Conservation (phyloP, 768 basidiomycete species). For the Punctularia strigosozonata region DNA sequence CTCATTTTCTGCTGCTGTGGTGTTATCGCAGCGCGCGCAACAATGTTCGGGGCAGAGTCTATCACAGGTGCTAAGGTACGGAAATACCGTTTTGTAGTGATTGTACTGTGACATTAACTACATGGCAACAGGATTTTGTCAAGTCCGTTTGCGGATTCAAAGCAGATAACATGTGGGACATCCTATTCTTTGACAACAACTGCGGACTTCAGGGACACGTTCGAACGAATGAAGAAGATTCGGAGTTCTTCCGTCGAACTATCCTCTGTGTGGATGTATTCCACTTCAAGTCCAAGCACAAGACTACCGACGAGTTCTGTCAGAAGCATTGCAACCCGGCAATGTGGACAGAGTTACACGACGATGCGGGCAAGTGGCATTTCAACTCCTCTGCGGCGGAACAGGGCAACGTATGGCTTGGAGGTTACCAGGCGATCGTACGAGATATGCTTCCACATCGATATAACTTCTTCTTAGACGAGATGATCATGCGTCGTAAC, state of each 20-base stretch:
- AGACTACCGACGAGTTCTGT: conserved; percentile 14
- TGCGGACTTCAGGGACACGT: conserved; percentile 12
- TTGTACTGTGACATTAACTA: conserved; percentile 4
- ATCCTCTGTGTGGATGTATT: conserved; percentile 24
- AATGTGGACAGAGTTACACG: conserved; percentile 16
- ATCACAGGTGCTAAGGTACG: conserved; percentile 7
- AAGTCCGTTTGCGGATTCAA: too few relatives aligned
- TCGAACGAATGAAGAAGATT: too few relatives aligned
- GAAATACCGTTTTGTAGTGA: background rate
- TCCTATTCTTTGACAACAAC: conserved; percentile 18
- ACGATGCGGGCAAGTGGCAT: conserved; percentile 16
- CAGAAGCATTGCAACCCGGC: conserved; percentile 19
- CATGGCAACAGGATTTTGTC: conserved; percentile 7
- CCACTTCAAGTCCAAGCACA: conserved; percentile 26
- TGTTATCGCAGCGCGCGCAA: conserved; percentile 8
- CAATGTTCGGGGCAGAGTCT: conserved; percentile 15
- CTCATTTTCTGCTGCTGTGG: conserved; percentile 15
- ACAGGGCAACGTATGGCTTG: conserved; percentile 26
- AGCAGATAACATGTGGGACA: conserved; percentile 11
- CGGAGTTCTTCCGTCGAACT: conserved; percentile 10
- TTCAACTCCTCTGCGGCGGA: conserved; percentile 26
- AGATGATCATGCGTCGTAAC: conserved; percentile 22
- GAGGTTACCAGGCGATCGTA: conserved; percentile 19
- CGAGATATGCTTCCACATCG: conserved; percentile 20
- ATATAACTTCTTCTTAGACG: conserved; percentile 26